phyloP scores from a whole-genome alignment of 306 rosid species.

The Glycine latifolia region DNA sequence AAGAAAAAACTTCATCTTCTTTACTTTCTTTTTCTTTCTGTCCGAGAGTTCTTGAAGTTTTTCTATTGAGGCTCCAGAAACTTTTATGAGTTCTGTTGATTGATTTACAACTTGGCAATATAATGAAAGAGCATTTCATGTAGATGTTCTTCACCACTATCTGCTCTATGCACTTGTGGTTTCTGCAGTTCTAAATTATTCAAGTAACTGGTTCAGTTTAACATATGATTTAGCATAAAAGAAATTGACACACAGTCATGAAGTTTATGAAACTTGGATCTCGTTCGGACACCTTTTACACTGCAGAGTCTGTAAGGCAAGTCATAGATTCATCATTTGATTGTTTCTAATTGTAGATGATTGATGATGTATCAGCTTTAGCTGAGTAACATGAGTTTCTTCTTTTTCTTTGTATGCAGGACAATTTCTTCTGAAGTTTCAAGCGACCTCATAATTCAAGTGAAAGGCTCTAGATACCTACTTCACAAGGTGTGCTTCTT shows the following conservation, averaged over 20 bases:
- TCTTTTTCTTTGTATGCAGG: conserved; percentile 57
- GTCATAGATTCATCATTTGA: conserved; percentile 7
- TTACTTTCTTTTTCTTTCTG: neutral
- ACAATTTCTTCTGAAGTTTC: conserved; percentile 91
- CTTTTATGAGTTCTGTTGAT: neutral
- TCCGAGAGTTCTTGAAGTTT: conserved; percentile 39
- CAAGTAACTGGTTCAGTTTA: conserved; percentile 14
- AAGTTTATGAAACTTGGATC: conserved; percentile 99
- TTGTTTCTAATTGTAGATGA: neutral
- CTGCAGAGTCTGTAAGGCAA: conserved; percentile 81
- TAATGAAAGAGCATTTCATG: conserved; percentile 39
- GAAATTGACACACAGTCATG: conserved; percentile 59
- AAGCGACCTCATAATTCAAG: conserved; percentile 90
- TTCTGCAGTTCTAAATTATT: conserved; percentile 39
- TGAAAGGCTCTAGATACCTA: conserved; percentile 79
- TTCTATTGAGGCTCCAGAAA: neutral
- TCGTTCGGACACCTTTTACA: conserved; percentile 86
- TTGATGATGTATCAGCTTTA: neutral
- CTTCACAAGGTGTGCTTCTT: conserved; percentile 81
- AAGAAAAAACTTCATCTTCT: conserved; percentile 4
- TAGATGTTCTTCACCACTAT: conserved; percentile 38
- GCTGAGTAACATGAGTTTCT: conserved; percentile 15
- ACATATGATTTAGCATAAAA: conserved; percentile 46
- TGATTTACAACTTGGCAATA: conserved; percentile 37
- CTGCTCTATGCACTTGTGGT: conserved; percentile 40